Evolutionary conservation across 2,329 filamentous ascomycete species (phyloP), one percentile per base, ranked within the genome.

Genomic region (Colletotrichum nymphaeae): DNA sequence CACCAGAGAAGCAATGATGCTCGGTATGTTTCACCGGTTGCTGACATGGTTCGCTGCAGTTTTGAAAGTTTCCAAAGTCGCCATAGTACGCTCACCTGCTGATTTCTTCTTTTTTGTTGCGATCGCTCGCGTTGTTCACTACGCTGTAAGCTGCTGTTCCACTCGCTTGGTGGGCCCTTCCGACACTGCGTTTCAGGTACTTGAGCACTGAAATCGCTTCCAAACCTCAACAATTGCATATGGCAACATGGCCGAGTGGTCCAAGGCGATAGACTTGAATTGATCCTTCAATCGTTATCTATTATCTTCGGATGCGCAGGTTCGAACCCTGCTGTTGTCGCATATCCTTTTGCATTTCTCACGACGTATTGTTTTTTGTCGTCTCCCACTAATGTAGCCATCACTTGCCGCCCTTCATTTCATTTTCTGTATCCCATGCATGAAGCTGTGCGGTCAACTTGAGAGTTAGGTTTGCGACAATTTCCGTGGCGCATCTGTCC

Each of bases 311-410:
- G 67, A 35, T 62, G 67, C 71, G 71, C 63, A 73, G 71, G 71
- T 73, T 73, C 71, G 71, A 73, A 73, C 71, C 71, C 71, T 73
- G 71, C 71, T 73, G 71, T 68, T 73, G 71, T 73, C 71, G 71
- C 46, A 35, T 32, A 19, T 16, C 7, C 2, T n/a, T 60, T 24
- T 35, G 5, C 5, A 14, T 26, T 57, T 35, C 24, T 5, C 12
- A 22, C 22, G 6, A 2, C 9, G 19, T 9, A 2, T 0, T 4
- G 4, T 3, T n/a, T 46, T 49, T 49, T 49, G 42, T 8, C 42
- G 19, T 16, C 37, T 42, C 5, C 37, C 37, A 19, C 6, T 9
- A 6, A 3, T 46, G 7, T 16, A 46, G 19, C n/a, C 16, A 8
- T 49, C 42, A 16, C 5, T 42, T 42, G 14, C 42, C 19, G 16